Evolutionary conservation across 176 grass and related monocot species (phyloP), one percentile per base, ranked within the genome.

Genomic region (Carex parvula): DNA sequence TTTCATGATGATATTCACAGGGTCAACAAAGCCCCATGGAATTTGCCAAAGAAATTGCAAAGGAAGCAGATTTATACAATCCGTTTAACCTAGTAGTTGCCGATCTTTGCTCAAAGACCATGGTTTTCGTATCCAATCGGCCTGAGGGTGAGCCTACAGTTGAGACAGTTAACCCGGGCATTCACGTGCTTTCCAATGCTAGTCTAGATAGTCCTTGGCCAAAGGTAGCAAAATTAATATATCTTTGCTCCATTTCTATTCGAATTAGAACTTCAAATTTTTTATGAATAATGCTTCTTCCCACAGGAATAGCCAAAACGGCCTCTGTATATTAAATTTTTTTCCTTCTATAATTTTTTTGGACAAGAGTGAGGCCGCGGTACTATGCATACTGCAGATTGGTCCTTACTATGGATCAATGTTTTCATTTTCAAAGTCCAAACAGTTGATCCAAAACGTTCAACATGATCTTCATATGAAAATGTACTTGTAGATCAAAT

Each of bases 121-220:
- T 98, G 95, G 89, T 91, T 88, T 98, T 90, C 75, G 83, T 95
- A 52, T 98, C 95, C 74, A 98, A 98, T 81, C 86, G 89, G 53
- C 91, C 89, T 14, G 26, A 73, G 39, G 86, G 83, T 30, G 74
- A 72, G 62, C 84, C 92, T 60, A 88, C 91, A 29, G 79, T 93
- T 90, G 89, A 90, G 83, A 68, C 72, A 77, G 88, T 95, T 87
- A 61, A 87, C 73, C 84, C 92, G 30, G 95, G 95, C 44, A 68
- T 93, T 84, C 95, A 98, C 50, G 92, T 98, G 70, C 92, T 98
- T 88, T 91, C 92, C 9, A 98, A 98, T 89, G 92, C 89, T 75
- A 83, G 87, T 30, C 76, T 98, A 48, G 88, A 95, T 68, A 79
- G 88, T 60, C 92, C 95, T 83, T 98, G 95, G 95, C 91, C 92